Evolutionary conservation across 176 grass and related monocot species (phyloP), one percentile per base, ranked within the genome.

Genomic region (Neostapfia colusana): DNA sequence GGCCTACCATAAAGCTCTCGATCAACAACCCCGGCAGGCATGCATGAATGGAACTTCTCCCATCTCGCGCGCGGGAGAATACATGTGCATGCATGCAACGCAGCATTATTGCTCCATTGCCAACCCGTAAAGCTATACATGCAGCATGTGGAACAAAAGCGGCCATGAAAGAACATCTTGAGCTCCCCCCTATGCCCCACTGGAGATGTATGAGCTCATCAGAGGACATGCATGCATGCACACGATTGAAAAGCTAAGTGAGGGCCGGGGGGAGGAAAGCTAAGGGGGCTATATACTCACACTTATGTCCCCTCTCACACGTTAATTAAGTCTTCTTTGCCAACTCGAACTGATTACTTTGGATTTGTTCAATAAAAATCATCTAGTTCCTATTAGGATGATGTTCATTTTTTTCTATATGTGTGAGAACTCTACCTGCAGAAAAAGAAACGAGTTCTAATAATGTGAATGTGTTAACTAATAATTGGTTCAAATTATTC

Each of bases 111-210:
- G 81, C 57, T 65, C 57, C 77, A 75, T 84, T 81, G 86, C 81
- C 86, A 88, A 84, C 86, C 81, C 86, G 77, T 88, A 88, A 88
- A 88, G 86, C 65, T 51, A 77, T 70, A 63, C 81, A 84, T 15
- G 86, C 65, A 64, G 70, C 86, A 84, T 84, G 86, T 84, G 86
- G 71, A 88, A 65, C 65, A 81, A 88, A 88, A 84, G 86, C 77
- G 31, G 46, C 77, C 81, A 76, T 84, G 81, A 81, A 72, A 70
- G 56, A 88, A 84, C 81, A 83, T 56, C 70, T 79, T 49, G 45
- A 84, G 18, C 81, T 80, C 70, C 1, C 56, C 55, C n/a, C 56
- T 66, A 31, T 80, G 76, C 48, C 70, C 86, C 81, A 88, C 76
- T 46, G 16, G 44, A 63, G 81, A 88, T 88, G n/a, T n/a, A 26